These are phyloP conservation scores for Mortierella claussenii DNA, from an alignment of 192 early-diverging fungal genomes.

Conservation along the genomic window DNA sequence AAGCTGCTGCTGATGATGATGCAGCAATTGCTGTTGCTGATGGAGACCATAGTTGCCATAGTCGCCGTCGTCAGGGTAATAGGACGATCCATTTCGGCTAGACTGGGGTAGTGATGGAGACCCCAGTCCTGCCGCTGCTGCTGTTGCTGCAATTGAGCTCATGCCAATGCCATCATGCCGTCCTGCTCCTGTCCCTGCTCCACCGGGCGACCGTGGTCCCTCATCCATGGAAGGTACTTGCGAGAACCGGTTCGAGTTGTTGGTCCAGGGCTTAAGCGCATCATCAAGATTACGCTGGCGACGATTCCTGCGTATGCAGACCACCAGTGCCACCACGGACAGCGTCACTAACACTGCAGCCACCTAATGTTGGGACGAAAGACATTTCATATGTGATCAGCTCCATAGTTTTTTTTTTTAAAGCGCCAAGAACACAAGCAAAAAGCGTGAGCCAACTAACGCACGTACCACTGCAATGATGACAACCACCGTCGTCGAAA, in stretches of 20 bases:
- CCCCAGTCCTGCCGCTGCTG: background rate
- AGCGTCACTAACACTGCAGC: constrained; percentile 20
- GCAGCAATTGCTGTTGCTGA: constrained; percentile 26
- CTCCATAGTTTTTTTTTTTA: no score
- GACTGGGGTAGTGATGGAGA: constrained; percentile 6
- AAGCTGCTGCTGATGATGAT: constrained; percentile 11
- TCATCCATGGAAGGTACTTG: constrained; percentile 32
- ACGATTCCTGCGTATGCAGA: constrained; percentile 16
- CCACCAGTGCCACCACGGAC: constrained; percentile 11
- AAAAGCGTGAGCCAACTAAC: constrained; percentile 1
- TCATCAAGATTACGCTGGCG: constrained; percentile 27
- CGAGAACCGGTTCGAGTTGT: constrained; percentile 13
- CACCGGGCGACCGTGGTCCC: background rate
- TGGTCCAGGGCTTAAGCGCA: constrained; percentile 34
- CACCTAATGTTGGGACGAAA: constrained; percentile 15
- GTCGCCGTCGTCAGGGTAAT: constrained; percentile 23
- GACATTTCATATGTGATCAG: no score
- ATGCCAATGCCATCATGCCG: background rate
- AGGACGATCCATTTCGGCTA: background rate
- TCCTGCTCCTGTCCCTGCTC: background rate
- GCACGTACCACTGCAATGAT: constrained; percentile 45
- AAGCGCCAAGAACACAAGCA: background rate
- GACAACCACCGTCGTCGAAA: constrained; percentile 24
- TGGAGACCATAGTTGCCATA: constrained; percentile 29
- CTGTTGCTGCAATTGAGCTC: constrained; percentile 9